Percentiles rank a stretch among this genome's conserved stretches.
Evolutionary conservation across 257 asterid genomes (phyloP).

Genomic region (Euphrasia confusa): DNA sequence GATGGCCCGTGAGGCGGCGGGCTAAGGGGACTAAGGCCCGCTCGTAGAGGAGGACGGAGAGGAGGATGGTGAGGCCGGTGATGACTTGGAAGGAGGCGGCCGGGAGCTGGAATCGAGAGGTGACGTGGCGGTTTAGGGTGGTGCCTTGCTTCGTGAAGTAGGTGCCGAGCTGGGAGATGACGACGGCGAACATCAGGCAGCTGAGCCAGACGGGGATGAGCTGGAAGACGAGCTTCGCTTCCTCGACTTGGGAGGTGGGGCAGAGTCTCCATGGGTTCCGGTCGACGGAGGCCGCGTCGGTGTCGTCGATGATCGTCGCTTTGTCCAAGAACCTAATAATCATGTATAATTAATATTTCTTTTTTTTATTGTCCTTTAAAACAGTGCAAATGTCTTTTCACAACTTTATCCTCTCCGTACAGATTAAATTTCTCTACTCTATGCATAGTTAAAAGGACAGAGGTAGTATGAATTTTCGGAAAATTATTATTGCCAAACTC

Average conservation of each 20-base stretch:
- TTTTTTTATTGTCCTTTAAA: too few relatives aligned
- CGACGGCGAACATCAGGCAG: constrained; percentile 45
- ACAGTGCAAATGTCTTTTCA: too few relatives aligned
- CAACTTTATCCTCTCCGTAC: too few relatives aligned
- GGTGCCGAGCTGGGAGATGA: constrained; percentile 46
- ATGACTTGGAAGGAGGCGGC: constrained; percentile 53
- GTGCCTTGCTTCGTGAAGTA: constrained; percentile 60
- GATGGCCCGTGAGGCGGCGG: constrained; percentile 38
- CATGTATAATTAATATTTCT: too few relatives aligned
- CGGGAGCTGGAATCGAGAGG: constrained; percentile 33
- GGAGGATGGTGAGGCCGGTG: constrained; percentile 49
- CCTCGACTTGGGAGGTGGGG: constrained; percentile 47
- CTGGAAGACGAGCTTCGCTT: constrained; percentile 53
- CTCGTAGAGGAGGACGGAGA: constrained; percentile 33
- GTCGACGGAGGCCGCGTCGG: constrained; percentile 35
- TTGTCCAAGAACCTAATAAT: constrained; percentile 47
- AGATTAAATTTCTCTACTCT: too few relatives aligned
- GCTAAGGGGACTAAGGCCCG: constrained; percentile 35
- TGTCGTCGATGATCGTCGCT: constrained; percentile 40
- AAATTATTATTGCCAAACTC: too few relatives aligned
- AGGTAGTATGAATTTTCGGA: too few relatives aligned
- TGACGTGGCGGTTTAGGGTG: constrained; percentile 37
- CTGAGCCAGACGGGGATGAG: constrained; percentile 55
- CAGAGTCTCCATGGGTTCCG: constrained; percentile 50
- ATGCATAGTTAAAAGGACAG: too few relatives aligned